Evolutionary conservation across 768 basidiomycete genomes (phyloP).

Genomic region (Leccinum pellstonianum): DNA sequence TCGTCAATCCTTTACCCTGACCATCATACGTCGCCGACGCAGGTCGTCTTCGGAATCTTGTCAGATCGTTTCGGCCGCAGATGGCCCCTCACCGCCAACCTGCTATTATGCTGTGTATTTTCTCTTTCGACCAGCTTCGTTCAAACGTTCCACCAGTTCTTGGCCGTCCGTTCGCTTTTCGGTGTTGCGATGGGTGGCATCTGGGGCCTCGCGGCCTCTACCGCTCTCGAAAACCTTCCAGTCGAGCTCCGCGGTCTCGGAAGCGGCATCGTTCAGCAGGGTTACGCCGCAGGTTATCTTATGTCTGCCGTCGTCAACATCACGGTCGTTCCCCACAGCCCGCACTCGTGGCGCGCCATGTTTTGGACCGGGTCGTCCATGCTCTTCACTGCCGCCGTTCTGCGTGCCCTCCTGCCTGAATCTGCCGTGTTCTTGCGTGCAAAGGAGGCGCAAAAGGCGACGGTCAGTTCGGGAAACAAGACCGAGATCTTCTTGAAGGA

Average conservation of each 20-base stretch:
- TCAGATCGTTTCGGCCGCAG: conserved; percentile 91
- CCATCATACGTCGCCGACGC: background rate
- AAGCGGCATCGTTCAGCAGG: conserved; percentile 86
- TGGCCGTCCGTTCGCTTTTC: conserved; percentile 78
- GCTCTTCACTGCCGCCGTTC: conserved; percentile 61
- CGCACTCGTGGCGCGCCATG: conserved; percentile 64
- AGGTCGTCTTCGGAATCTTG: conserved; percentile 72
- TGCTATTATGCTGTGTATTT: conserved; percentile 67
- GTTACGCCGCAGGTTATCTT: conserved; percentile 88
- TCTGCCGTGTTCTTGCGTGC: conserved; percentile 71
- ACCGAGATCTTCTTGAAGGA: conserved; percentile 72
- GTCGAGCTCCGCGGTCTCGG: conserved; percentile 86
- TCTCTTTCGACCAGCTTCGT: conserved; percentile 83
- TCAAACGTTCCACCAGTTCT: conserved; percentile 71
- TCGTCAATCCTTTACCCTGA: background rate
- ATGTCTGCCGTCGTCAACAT: conserved; percentile 84
- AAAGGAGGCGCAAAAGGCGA: conserved; percentile 49
- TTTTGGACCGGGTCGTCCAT: conserved; percentile 82
- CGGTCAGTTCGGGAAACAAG: conserved; percentile 44
- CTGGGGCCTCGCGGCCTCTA: conserved; percentile 84
- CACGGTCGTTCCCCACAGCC: conserved; percentile 42
- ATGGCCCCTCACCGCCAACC: conserved; percentile 84
- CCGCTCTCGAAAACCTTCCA: conserved; percentile 87
- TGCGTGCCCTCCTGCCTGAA: conserved; percentile 76
- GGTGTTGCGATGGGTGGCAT: conserved; percentile 89